These are phyloP conservation scores for Pugionium dolabratum DNA, from an alignment of 345 rosid species.

Conservation along the genomic window DNA sequence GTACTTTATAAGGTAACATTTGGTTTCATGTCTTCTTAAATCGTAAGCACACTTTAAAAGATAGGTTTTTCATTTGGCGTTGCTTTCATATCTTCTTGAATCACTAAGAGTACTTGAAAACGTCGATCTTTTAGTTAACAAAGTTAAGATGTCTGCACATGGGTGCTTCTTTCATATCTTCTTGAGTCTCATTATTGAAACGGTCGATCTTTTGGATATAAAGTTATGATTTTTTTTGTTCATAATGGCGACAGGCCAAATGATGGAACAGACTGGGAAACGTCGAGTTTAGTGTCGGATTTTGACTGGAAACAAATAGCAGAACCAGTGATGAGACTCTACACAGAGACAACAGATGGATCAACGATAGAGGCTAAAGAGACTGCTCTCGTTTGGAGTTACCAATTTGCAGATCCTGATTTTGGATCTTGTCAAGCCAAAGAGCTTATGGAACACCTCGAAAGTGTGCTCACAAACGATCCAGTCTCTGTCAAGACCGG, in stretches of 20 bases:
- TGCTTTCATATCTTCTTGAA: slow-evolving; percentile 9
- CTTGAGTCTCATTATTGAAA: not conserved
- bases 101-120: slow-evolving; percentile 6
- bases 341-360: slow-evolving; percentile 94
- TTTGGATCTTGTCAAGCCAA: slow-evolving; percentile 97
- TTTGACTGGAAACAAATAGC: slow-evolving; percentile 94
- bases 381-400: slow-evolving; percentile 86
- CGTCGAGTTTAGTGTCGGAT: slow-evolving; percentile 56
- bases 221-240: slow-evolving; percentile 5
- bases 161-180: slow-evolving; percentile 9
- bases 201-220: slow-evolving; percentile 3
- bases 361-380: slow-evolving; percentile 88
- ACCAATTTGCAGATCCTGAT: slow-evolving; percentile 86
- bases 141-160: slow-evolving; percentile 23
- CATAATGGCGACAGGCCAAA: slow-evolving; percentile 52
- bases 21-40: slow-evolving; percentile 4
- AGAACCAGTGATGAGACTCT: slow-evolving; percentile 91
- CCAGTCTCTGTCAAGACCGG: slow-evolving; percentile 92
- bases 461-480: slow-evolving; percentile 88
- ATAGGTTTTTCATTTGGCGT: not conserved
- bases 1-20: slow-evolving; percentile 66
- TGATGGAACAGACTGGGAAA: slow-evolving; percentile 75
- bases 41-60: not conserved
- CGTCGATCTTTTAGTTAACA: not conserved
- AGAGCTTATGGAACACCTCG: slow-evolving; percentile 93